These are phyloP conservation scores for Hypericum perforatum DNA, from an alignment of 345 rosid genomes.

Conservation along the genomic window DNA sequence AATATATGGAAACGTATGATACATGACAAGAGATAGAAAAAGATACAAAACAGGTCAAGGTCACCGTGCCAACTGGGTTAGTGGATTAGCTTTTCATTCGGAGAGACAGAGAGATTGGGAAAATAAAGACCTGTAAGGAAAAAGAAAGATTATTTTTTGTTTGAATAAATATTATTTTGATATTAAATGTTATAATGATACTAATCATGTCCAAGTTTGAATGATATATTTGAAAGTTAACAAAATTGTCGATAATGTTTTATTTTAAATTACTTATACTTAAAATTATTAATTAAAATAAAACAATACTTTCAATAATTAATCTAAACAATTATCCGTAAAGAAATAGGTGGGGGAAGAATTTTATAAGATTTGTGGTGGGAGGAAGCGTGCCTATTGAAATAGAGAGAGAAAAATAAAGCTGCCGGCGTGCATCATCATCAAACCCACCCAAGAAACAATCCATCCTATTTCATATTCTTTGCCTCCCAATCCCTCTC, in stretches of 20 bases:
- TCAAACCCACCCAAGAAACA: constrained; percentile 41
- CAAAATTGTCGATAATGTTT: no score
- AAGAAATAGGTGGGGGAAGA: neutral
- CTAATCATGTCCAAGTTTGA: no score
- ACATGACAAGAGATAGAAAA: constrained; percentile 25
- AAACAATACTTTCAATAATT: no score
- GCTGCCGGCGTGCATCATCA: constrained; percentile 99
- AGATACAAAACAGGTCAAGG: constrained; percentile 21
- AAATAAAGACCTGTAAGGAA: neutral
- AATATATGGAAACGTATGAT: constrained; percentile 22
- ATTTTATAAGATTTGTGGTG: constrained; percentile 19
- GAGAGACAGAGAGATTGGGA: constrained; percentile 8
- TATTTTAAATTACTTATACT: no score
- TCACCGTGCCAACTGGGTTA: constrained; percentile 21
- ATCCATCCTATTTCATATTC: constrained; percentile 27
- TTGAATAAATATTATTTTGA: neutral
- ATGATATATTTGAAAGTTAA: no score
- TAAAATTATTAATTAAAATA: no score
- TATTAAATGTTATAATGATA: no score
- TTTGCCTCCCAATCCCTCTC: constrained; percentile 65
- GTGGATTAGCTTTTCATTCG: constrained; percentile 46
- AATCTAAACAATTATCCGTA: no score
- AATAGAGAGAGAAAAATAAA: constrained; percentile 31
- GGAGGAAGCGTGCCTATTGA: constrained; percentile 62
- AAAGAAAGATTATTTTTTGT: constrained; percentile 14